Conservation (phyloP, 164 flowering plant genomes). For the Vitis vinifera region ASM3070453v1 NC_081815.1:12284501-12285000, state of each 20-base stretch:
- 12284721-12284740: constrained; percentile 66
- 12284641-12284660: constrained; percentile 48
- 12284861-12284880: too few relatives aligned
- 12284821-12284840: too few relatives aligned
- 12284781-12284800: background rate
- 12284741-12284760: constrained; percentile 3
- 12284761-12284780: background rate
- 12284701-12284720: constrained; percentile 93
- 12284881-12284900: too few relatives aligned
- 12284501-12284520: constrained; percentile 97
- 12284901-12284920: too few relatives aligned
- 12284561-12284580: constrained; percentile 93
- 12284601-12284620: constrained; percentile 77
- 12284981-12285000: too few relatives aligned
- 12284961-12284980: too few relatives aligned
- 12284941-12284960: too few relatives aligned
- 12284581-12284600: constrained; percentile 87
- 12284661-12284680: constrained; percentile 72
- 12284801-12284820: too few relatives aligned
- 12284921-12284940: too few relatives aligned
- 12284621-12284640: constrained; percentile 50
- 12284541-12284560: constrained; percentile 85
- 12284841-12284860: too few relatives aligned
- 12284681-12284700: constrained; percentile 70
- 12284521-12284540: constrained; percentile 94